Evolutionary conservation across 169 alveolate species (phyloP).

Genomic region (Plasmodium vinckei): DNA sequence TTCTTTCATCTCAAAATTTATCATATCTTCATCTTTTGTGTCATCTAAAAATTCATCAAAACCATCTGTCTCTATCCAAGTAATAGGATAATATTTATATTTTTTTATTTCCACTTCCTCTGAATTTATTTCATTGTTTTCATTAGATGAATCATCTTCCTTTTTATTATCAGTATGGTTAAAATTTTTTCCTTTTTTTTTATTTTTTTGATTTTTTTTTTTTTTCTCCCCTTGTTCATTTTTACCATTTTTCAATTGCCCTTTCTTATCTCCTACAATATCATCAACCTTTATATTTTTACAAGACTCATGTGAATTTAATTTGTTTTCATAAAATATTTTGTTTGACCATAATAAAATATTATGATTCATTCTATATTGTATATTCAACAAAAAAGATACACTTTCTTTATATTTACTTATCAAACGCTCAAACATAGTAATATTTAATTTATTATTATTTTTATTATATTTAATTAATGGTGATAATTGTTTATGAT

Average conservation of each 20-base stretch:
- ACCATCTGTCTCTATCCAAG: conserved; percentile 68
- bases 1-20: conserved; percentile 25
- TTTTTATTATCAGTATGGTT: not conserved
- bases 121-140: not conserved
- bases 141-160: not conserved
- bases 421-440: conserved; percentile 65
- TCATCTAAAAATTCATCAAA: conserved; percentile 71
- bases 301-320: conserved; percentile 53
- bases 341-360: conserved; percentile 68
- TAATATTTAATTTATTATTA: conserved; percentile 37
- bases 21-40: conserved; percentile 53
- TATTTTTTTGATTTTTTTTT: not conserved
- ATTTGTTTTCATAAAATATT: conserved; percentile 35
- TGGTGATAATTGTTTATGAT: conserved; percentile 73
- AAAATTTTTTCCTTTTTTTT: not conserved
- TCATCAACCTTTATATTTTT: conserved; percentile 16
- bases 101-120: conserved; percentile 8
- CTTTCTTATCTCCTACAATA: not conserved
- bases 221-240: not conserved
- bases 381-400: conserved; percentile 47
- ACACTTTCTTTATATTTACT: conserved; percentile 32
- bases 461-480: conserved; percentile 32
- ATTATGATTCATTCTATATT: conserved; percentile 71
- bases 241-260: conserved; percentile 1
- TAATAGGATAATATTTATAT: conserved; percentile 33